These are phyloP conservation scores for Neonectria coccinea DNA, from an alignment of 2,329 filamentous ascomycete species.

Conservation along the genomic window DNA sequence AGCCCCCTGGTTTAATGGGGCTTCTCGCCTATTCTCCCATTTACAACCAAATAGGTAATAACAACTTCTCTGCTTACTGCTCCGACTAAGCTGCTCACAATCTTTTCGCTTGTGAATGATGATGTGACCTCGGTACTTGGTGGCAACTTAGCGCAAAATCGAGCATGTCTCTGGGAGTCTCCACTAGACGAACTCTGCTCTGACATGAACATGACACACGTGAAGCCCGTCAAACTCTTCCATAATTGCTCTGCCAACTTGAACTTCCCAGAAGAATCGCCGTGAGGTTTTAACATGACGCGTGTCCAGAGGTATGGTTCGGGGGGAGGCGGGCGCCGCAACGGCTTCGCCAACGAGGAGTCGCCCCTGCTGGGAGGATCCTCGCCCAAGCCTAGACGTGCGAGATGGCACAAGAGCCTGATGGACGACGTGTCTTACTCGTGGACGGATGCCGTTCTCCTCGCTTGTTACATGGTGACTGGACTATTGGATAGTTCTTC, in stretches of 20 bases:
- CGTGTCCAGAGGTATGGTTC: neutral
- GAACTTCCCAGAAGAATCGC: neutral
- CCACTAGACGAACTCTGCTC: neutral
- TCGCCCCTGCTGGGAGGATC: constrained; percentile 32
- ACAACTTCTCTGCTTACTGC: neutral
- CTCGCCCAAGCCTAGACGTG: neutral
- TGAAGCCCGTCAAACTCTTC: neutral
- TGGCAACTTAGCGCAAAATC: neutral
- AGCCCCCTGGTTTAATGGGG: neutral
- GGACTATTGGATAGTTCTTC: constrained; percentile 81
- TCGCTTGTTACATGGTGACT: constrained; percentile 81
- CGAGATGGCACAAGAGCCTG: constrained; percentile 25
- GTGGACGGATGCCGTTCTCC: constrained; percentile 75
- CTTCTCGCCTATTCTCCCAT: neutral
- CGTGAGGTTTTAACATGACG: constrained; percentile 5
- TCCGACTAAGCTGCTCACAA: neutral
- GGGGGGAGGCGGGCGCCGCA: neutral
- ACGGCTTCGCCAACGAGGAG: constrained; percentile 31
- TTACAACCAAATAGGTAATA: neutral
- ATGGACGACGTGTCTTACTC: constrained; percentile 53
- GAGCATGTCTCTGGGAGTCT: neutral
- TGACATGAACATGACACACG: neutral
- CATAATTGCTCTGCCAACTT: no score
- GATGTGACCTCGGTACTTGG: neutral
- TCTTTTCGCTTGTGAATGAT: neutral